These are phyloP conservation scores for Pseudonitzschia multistriata DNA, from an alignment of 108 stramenopile genomes.

Conservation along the genomic window DNA sequence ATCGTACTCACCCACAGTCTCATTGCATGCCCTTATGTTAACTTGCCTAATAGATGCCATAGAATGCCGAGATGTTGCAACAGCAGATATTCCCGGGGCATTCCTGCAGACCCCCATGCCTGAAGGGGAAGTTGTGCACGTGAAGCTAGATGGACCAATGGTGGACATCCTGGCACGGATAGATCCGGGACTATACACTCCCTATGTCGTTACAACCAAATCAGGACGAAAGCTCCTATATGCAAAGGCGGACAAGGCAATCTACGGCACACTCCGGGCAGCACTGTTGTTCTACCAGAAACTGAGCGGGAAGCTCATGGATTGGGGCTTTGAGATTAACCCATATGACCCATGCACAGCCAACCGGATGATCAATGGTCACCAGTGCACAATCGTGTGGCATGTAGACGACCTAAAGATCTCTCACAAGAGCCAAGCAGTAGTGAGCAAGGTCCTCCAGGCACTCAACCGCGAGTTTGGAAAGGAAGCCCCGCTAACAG, in stretches of 20 bases:
- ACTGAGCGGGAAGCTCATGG: neutral
- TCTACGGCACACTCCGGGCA: neutral
- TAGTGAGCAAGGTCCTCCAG: neutral
- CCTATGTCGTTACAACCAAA: neutral
- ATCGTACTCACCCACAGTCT: neutral
- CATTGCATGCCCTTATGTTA: neutral
- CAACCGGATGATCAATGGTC: neutral
- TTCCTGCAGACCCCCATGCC: neutral
- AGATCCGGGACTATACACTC: neutral
- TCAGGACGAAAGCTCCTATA: neutral
- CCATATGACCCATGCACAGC: neutral
- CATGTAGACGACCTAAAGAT: neutral
- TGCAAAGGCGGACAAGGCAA: neutral
- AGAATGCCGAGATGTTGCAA: neutral
- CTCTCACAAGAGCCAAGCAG: neutral
- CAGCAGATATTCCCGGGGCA: neutral
- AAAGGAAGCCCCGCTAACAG: neutral
- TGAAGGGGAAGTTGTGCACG: neutral
- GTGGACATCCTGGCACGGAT: neutral
- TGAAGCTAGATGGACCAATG: neutral
- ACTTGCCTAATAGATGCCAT: neutral
- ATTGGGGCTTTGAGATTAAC: neutral
- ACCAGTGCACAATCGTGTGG: neutral
- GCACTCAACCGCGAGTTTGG: neutral
- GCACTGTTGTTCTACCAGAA: neutral